These are phyloP conservation scores for Thymus mandschuricus DNA, from an alignment of 257 asterid genomes.

Conservation along the genomic window DNA sequence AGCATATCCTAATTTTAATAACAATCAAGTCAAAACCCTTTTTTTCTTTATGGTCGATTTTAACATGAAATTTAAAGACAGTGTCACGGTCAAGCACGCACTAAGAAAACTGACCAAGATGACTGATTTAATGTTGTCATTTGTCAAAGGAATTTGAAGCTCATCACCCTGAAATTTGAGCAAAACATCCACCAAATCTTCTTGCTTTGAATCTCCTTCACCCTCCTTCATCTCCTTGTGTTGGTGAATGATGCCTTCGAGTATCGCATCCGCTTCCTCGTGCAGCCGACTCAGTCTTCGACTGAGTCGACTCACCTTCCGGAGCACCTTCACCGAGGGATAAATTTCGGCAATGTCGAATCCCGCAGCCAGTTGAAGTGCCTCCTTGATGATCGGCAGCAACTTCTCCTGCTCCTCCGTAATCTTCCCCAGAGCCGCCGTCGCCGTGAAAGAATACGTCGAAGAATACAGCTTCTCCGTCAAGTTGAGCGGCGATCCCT, in stretches of 20 bases:
- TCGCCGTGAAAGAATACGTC: not conserved
- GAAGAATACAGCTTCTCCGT: not conserved
- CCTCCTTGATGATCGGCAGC: constrained; percentile 6
- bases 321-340: constrained; percentile 37
- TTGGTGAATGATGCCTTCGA: constrained; percentile 31
- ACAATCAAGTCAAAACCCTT: too few relatives aligned
- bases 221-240: not conserved
- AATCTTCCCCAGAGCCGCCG: constrained; percentile 8
- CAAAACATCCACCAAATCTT: constrained; percentile 38
- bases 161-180: constrained; percentile 17
- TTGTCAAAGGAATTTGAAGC: not conserved
- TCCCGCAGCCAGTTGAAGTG: constrained; percentile 24
- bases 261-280: constrained; percentile 28
- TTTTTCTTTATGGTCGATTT: too few relatives aligned
- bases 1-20: too few relatives aligned
- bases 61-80: too few relatives aligned
- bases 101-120: constrained; percentile 23
- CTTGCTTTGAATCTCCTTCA: not conserved
- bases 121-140: constrained; percentile 30
- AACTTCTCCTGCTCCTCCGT: not conserved
- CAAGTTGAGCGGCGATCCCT: constrained; percentile 31
- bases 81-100: too few relatives aligned
- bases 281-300: constrained; percentile 21
- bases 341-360: constrained; percentile 37
- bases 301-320: constrained; percentile 32